Conservation (phyloP, 345 rosid genomes). For the Gossypium arboreum region DNA sequence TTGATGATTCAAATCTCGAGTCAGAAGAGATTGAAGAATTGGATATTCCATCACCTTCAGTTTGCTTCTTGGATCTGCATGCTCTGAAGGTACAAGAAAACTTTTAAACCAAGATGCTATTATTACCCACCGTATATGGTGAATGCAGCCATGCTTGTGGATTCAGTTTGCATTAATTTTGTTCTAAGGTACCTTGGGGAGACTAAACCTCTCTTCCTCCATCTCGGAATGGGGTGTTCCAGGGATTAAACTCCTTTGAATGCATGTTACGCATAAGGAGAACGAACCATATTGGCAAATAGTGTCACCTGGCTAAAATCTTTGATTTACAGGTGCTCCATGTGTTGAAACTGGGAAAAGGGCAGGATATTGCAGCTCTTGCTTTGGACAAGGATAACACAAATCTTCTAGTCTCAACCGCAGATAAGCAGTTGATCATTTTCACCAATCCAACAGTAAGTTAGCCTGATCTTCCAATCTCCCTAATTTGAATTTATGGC, state of each 20-base stretch:
- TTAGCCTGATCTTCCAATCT: slow-evolving; percentile 10
- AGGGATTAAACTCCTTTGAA: not conserved
- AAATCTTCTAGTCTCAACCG: slow-evolving; percentile 87
- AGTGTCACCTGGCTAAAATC: not conserved
- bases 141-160: not conserved
- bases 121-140: not conserved
- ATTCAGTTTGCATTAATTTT: not conserved
- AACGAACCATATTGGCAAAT: not conserved
- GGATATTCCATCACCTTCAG: slow-evolving; percentile 62
- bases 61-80: slow-evolving; percentile 82
- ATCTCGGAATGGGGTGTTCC: too few relatives aligned
- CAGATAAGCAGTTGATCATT: slow-evolving; percentile 78
- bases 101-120: not conserved
- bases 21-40: slow-evolving; percentile 34
- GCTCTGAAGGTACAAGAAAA: slow-evolving; percentile 55
- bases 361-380: slow-evolving; percentile 82
- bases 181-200: not conserved
- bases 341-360: slow-evolving; percentile 58
- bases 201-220: not conserved
- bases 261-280: not conserved
- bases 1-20: slow-evolving; percentile 33
- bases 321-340: slow-evolving; percentile 61
- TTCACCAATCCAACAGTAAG: slow-evolving; percentile 96
- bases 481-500: not conserved
- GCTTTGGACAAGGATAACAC: slow-evolving; percentile 76